Evolutionary conservation across 192 early-diverging fungal species (phyloP).

Genomic region (Martensiomyces pterosporus): DNA sequence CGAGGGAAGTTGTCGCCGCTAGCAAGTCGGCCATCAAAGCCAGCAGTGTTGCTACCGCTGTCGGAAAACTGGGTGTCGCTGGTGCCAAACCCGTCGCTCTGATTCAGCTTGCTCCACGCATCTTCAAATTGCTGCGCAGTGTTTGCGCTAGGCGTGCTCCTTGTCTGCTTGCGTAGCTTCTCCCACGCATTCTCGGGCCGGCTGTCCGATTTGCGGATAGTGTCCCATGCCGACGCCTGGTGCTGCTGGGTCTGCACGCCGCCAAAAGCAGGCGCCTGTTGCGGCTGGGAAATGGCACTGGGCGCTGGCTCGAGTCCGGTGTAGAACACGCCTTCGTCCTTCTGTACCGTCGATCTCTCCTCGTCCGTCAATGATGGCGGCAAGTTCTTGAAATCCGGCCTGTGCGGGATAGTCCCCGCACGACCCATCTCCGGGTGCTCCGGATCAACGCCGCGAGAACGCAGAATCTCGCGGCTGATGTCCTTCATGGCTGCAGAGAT

Average conservation of each 20-base stretch:
- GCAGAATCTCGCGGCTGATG: constrained; percentile 26
- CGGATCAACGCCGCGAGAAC: constrained; percentile 27
- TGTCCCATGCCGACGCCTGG: constrained; percentile 22
- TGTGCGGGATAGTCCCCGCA: neutral
- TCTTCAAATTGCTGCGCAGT: constrained; percentile 6
- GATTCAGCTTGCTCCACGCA: constrained; percentile 16
- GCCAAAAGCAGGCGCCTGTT: constrained; percentile 1
- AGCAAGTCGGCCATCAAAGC: too few species aligned
- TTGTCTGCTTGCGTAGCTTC: constrained; percentile 25
- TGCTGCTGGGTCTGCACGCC: neutral
- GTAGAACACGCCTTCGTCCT: neutral
- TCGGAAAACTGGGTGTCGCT: neutral
- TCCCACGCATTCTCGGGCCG: constrained; percentile 19
- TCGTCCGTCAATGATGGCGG: constrained; percentile 16
- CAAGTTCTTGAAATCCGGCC: constrained; percentile 10
- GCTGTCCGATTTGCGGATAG: constrained; percentile 11
- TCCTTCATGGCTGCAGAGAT: constrained; percentile 31
- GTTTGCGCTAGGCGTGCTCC: neutral
- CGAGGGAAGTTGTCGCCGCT: constrained; percentile 25
- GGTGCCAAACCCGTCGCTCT: neutral
- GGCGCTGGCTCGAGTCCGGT: constrained; percentile 1
- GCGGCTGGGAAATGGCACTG: constrained; percentile 1
- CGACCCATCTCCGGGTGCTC: constrained; percentile 15
- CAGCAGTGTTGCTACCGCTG: neutral
- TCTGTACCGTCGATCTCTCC: neutral